Base-by-base conservation (phyloP, 2,329 filamentous ascomycete genomes). In the Exophiala calicioides region DNA sequence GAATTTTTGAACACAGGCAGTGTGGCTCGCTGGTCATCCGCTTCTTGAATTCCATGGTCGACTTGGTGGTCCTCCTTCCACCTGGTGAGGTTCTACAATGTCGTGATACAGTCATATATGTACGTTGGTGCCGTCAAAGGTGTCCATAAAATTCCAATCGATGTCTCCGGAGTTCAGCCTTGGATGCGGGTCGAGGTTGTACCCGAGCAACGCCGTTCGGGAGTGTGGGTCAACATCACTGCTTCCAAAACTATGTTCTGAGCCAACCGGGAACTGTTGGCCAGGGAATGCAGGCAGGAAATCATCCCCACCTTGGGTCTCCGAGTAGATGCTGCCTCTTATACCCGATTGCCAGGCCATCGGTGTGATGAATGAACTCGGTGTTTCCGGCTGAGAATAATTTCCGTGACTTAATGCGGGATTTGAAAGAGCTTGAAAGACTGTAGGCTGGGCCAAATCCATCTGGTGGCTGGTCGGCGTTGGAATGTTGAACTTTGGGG, bases 231-330 rank as follows among this genome's bases (percentile, higher is more conserved):
- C 58, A 21, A 60, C 50, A n/a, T 55, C 50, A 27, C 45, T 50
- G 33, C 44, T 50, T 23, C 49, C 55, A 43, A 56, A 55, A 26
- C 47, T 52, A 34, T 57, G 50, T 13, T 60, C 58, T 2, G 57
- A 55, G 23, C 59, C 59, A 2, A 60, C 49, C 6, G 58, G 58
- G 19, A 58, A 51, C 24, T 59, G 56, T 37, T 61, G 59, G 27
- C 55, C 58, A 3, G 59, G 59, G 30, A 61, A 61, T 6, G 59
- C 59, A 18, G 59, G 59, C 7, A 61, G 50, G 37, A 58, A 60
- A 30, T 56, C 55, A 15, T 58, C 52, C 9, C 31, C 41, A 20
- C 48, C 48, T 3, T 34, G n/a, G 16, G 44, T 18, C 26, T 54
- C 48, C 6, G 48, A 41, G 30, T 52, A 50, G 4, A 54, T 23